phyloP scores from a whole-genome alignment of 73 alveolate species.

The Paramecium tetraurelia region DNA sequence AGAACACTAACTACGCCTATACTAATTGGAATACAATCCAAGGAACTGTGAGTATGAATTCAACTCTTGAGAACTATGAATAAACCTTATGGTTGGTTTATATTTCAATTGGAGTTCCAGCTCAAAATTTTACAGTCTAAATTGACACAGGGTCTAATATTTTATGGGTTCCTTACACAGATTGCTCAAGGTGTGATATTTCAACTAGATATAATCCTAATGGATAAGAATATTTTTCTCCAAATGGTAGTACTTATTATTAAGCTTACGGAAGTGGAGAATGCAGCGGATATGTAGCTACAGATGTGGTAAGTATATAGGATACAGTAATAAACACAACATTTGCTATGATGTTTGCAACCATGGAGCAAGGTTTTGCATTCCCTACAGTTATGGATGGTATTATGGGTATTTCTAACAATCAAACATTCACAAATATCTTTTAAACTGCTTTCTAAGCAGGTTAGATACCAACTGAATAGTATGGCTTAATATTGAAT shows the following conservation, averaged over 20 bases:
- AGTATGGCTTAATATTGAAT: not conserved
- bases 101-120: constrained; percentile 26
- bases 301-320: not conserved
- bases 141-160: constrained; percentile 34
- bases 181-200: not conserved
- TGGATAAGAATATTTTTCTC: not conserved
- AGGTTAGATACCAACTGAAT: not conserved
- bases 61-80: not conserved
- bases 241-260: constrained; percentile 24
- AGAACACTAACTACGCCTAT: not conserved
- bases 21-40: not conserved
- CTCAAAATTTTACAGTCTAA: not conserved
- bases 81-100: not conserved
- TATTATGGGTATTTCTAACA: constrained; percentile 38
- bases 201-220: constrained; percentile 5
- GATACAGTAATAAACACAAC: not conserved
- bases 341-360: constrained; percentile 41
- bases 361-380: constrained; percentile 25
- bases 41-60: not conserved
- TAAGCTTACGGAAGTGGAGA: constrained; percentile 18
- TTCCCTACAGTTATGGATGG: constrained; percentile 3
- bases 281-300: constrained; percentile 11
- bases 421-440: not conserved
- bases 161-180: constrained; percentile 6
- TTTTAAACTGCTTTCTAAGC: not conserved